Base-by-base conservation (phyloP, 176 grass and related monocot genomes). In the Dactylis glomerata region DNA sequence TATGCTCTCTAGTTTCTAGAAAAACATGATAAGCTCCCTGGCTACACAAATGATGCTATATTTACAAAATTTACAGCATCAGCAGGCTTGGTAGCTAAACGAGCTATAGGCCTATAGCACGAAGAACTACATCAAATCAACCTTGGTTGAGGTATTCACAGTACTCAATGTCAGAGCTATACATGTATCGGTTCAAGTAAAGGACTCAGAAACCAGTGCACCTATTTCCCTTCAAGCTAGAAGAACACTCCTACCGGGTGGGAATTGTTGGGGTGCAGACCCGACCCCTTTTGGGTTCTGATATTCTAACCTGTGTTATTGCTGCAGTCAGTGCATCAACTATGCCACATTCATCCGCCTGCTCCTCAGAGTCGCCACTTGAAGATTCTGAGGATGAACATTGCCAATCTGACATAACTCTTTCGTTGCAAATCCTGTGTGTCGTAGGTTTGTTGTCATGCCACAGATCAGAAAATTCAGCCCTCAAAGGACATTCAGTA, bases 321-420 rank as follows among this genome's bases (percentile, higher is more conserved):
- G 92, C 92, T 80, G 87, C 82, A 24, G 92, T 79, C 63, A 94
- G 78, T 73, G 85, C 92, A 82, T 92, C 92, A 37, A 92, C 92
- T 52, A 94, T 79, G 36, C 87, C 84, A 80, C 84, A 89, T 42
- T 91, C 89, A 83, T 90, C 89, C 31, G 50, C 19, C 19, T 92
- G 87, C 49, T 85, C 86, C 3, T 85, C 89, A 15, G 87, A 87
- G 26, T 45, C 82, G 26, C 68, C 78, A 67, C 87, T 90, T 0
- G 66, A 90, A 38, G 76, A 87, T 28, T 89, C 89, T 37, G 76
- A 85, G 30, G 62, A 70, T 22, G 75, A 65, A 7, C 80, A 94
- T 34, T 76, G 78, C 38, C 61, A 87, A 57, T 86, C 68, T 84
- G 81, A 76, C 31, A 26, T 68, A 73, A 87, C 68, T 77, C 15